A percentile compares a stretch with the other conserved stretches of the same genome.
phyloP scores from a whole-genome alignment of 2,329 filamentous ascomycete species.

The Zelopaecilomyces penicillatus region DNA sequence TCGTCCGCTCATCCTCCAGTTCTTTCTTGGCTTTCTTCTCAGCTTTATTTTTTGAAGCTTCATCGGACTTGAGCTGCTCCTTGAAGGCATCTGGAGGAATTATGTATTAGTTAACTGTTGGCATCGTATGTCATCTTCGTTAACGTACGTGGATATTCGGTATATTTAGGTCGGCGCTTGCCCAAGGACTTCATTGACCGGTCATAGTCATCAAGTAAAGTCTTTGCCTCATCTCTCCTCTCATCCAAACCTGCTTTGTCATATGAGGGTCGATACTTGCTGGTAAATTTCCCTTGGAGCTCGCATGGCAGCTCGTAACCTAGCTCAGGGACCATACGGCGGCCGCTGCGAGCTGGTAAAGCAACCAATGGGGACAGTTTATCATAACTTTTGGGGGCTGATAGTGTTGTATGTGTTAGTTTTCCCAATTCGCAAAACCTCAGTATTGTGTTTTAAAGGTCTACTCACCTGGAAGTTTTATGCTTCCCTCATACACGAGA shows the following conservation, averaged over 20 bases:
- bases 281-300: constrained; percentile 34
- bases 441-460: not conserved
- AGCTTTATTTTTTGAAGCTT: constrained; percentile 36
- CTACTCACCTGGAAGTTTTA: constrained; percentile 29
- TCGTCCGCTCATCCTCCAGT: constrained; percentile 30
- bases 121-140: not conserved
- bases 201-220: constrained; percentile 32
- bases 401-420: no score
- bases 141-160: constrained; percentile 34
- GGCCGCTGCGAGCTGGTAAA: constrained; percentile 30
- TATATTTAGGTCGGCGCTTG: constrained; percentile 37
- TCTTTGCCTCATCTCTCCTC: constrained; percentile 31
- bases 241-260: constrained; percentile 34
- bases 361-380: constrained; percentile 36
- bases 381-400: constrained; percentile 35
- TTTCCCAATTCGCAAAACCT: not conserved
- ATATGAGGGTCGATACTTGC: constrained; percentile 30
- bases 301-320: constrained; percentile 34
- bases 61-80: constrained; percentile 38
- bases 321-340: constrained; percentile 30
- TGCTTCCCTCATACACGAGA: constrained; percentile 28
- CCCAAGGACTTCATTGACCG: constrained; percentile 32
- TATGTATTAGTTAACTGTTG: constrained; percentile 1
- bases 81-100: constrained; percentile 30
- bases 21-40: constrained; percentile 38